Percentiles rank a stretch among this genome's conserved stretches.
Evolutionary conservation across 2,329 filamentous ascomycete genomes (phyloP).

Genomic region (Chaetomiaceae sp.): DNA sequence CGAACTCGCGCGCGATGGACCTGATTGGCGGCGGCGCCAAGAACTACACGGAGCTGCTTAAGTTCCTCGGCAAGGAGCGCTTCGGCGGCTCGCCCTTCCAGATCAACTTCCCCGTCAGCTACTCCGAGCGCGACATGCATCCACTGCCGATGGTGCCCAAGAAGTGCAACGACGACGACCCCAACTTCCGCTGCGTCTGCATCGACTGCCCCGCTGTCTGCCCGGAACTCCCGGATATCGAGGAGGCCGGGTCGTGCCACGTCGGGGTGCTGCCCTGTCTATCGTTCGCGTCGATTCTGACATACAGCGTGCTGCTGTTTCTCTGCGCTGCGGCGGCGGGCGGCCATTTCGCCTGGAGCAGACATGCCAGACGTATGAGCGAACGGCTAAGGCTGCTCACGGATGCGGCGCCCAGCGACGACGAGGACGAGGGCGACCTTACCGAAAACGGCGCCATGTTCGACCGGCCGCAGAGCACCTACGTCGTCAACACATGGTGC

Average conservation of each 20-base stretch:
- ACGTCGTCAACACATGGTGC: slow-evolving; percentile 76
- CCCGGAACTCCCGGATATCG: slow-evolving; percentile 71
- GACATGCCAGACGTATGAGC: slow-evolving; percentile 65
- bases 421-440: slow-evolving; percentile 87
- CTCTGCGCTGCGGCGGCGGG: slow-evolving; percentile 59
- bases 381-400: slow-evolving; percentile 83
- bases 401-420: slow-evolving; percentile 76
- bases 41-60: slow-evolving; percentile 79
- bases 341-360: slow-evolving; percentile 69
- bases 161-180: slow-evolving; percentile 83
- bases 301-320: slow-evolving; percentile 71
- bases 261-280: slow-evolving; percentile 88
- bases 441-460: slow-evolving; percentile 70
- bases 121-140: slow-evolving; percentile 62
- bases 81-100: slow-evolving; percentile 91
- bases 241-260: slow-evolving; percentile 63
- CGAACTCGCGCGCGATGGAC: slow-evolving; percentile 89
- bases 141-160: slow-evolving; percentile 67
- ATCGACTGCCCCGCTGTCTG: slow-evolving; percentile 87
- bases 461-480: slow-evolving; percentile 71
- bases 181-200: slow-evolving; percentile 82
- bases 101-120: slow-evolving; percentile 77
- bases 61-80: slow-evolving; percentile 90
- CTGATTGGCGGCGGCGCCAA: slow-evolving; percentile 94
- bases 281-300: slow-evolving; percentile 84